phyloP scores from a whole-genome alignment of 306 rosid species.

The Cucumis melo region DNA sequence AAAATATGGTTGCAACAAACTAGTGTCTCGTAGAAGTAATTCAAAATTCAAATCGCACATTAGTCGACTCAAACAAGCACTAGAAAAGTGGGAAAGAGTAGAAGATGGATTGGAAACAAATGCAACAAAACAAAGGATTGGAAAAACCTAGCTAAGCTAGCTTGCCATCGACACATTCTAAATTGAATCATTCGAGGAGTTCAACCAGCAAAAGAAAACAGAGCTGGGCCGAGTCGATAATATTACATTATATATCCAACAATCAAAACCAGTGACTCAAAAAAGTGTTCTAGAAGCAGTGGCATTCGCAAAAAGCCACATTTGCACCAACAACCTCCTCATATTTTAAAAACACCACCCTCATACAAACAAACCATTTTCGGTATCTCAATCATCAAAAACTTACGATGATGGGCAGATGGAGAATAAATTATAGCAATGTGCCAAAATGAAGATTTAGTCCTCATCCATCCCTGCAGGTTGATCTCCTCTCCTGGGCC shows the following conservation, averaged over 20 bases:
- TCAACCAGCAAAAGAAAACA: neutral
- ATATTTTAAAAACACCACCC: neutral
- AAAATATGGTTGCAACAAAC: too few relatives aligned
- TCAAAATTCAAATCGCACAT: neutral
- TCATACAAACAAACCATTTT: neutral
- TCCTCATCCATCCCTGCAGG: constrained; percentile 92
- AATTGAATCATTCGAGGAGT: neutral
- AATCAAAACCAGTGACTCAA: neutral
- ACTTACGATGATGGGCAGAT: neutral
- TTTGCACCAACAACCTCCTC: neutral
- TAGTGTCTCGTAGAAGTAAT: too few relatives aligned
- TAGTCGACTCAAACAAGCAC: neutral
- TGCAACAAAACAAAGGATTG: neutral
- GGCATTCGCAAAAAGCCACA: neutral
- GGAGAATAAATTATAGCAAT: neutral
- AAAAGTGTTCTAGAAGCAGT: neutral
- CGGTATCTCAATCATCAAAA: neutral
- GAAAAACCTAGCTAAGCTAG: neutral
- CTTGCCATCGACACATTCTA: neutral
- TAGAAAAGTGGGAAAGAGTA: too few relatives aligned
- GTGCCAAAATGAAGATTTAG: constrained; percentile 3
- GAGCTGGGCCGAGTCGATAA: neutral
- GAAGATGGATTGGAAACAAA: neutral
- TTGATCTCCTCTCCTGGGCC: constrained; percentile 55
- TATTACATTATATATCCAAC: neutral